Evolutionary conservation across 305 asterid genomes (phyloP), one percentile per base, ranked within the genome.

Genomic region (Fraxinus velutina): DNA sequence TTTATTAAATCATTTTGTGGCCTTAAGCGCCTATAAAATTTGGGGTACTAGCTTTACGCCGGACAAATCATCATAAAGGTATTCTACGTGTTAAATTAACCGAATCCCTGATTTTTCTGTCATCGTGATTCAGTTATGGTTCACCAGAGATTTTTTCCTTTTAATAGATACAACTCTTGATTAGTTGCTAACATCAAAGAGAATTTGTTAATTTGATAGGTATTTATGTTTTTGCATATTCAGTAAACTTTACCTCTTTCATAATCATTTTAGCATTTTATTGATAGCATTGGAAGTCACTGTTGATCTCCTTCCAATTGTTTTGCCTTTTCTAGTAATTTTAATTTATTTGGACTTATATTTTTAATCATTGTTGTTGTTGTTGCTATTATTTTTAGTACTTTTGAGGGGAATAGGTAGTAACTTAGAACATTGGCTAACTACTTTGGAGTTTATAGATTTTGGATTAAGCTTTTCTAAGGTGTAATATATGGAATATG

Each of bases 1-100:
- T 22, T 66, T 22, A 60, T 78, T 15, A 10, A n/a, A n/a, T 68
- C 29, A 76, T 50, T 80, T 37, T 7, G 37, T 37, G 84, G 73
- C n/a, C 55, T 3, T 76, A 30, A 22, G 12, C n/a, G 12, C 27
- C 34, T 32, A 64, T 9, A 22, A 57, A 24, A 64, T 24, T 24
- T 64, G 15, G 72, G 3, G 73, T 64, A 21, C 73, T 8, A 24
- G 33, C 34, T 22, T 64, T 19, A 24, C 4, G 73, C 17, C 0
- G 32, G 32, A 64, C 5, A 2, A 64, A 64, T 24, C 8, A 24
- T 64, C 73, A 24, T 5, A 9, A 64, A 22, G 34, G 32, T 24
- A 64, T 9, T 64, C 34, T 22, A 64, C 32, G 12, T 10, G 33
- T 64, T 64, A 21, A 64, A n/a, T 64, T 24, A 9, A 66, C 36